Evolutionary conservation across 306 rosid genomes (phyloP), one percentile per base, ranked within the genome.

Genomic region (Rubus parviflorus): DNA sequence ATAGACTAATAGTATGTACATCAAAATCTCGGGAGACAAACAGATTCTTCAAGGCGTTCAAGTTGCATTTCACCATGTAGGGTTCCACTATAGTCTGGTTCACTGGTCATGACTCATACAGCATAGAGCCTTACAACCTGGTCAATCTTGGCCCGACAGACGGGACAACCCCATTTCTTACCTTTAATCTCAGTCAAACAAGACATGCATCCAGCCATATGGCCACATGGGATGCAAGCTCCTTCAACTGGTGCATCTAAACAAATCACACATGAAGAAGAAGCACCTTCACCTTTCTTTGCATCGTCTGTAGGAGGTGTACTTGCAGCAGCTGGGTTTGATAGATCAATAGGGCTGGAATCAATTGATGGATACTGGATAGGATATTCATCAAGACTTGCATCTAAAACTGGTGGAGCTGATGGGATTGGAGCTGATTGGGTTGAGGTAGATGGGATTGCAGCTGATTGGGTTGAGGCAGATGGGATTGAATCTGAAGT

Each of bases 141-240:
- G 83, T 89, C 85, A 52, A 96, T 96, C 85, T 93, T 89, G 20
- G 96, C 79, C 17, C 99, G 97, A 66, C 99, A 96, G 23, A 96
- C 99, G 0, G 99, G 99, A 84, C 99, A 96, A 52, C 97, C 97
- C 98, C 99, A 93, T 69, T 96, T 96, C 90, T 93, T 93, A 54
- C 90, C 72, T 73, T 87, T 86, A 72, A 96, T 84, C 88, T 91
- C 98, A 2, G 86, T 86, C 94, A 96, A 84, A 86, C 99, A 96
- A 72, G 91, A 84, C 98, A 96, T 96, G 86, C 99, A 96, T 80
- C 98, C 98, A 37, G 89, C 96, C 88, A 96, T 96, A 82, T 96
- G 99, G 68, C 99, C 98, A 83, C 99, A 96, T 12, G 99, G 99
- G 77, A 96, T 96, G 96, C 97, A 92, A 56, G 94, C 98, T 63